Conservation (phyloP, 345 rosid genomes). For the Euphorbia tirucalli region DNA sequence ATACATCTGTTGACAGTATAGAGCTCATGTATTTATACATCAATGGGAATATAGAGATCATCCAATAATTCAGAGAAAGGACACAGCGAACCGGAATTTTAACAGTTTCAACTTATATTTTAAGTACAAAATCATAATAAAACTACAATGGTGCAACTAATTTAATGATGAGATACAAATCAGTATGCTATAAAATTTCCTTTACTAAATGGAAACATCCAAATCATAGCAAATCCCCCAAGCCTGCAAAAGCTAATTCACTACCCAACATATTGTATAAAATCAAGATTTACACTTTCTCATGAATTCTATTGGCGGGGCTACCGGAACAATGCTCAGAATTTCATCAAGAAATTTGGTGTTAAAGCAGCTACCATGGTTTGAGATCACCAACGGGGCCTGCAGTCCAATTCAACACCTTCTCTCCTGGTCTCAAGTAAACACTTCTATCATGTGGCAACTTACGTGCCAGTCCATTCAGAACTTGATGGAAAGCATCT, state of each 20-base stretch:
- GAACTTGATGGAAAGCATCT: constrained; percentile 26
- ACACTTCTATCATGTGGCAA: constrained; percentile 57
- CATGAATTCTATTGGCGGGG: background rate
- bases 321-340: background rate
- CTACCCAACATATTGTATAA: background rate
- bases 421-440: constrained; percentile 60
- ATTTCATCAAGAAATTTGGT: background rate
- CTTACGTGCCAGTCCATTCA: constrained; percentile 41
- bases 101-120: no score
- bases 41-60: no score
- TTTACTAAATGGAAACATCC: background rate
- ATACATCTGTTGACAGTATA: no score
- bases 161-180: background rate
- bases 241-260: constrained; percentile 7
- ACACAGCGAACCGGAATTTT: background rate
- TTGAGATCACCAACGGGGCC: constrained; percentile 83
- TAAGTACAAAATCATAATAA: background rate
- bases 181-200: background rate
- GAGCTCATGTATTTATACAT: no score
- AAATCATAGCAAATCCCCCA: background rate
- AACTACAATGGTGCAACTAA: constrained; percentile 7
- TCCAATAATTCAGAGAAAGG: no score
- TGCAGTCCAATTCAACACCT: constrained; percentile 79
- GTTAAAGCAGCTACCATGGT: constrained; percentile 53
- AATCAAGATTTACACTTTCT: constrained; percentile 13